These are phyloP conservation scores for Xylaria sp. DNA, from an alignment of 2,329 filamentous ascomycete genomes.

Conservation along the genomic window DNA sequence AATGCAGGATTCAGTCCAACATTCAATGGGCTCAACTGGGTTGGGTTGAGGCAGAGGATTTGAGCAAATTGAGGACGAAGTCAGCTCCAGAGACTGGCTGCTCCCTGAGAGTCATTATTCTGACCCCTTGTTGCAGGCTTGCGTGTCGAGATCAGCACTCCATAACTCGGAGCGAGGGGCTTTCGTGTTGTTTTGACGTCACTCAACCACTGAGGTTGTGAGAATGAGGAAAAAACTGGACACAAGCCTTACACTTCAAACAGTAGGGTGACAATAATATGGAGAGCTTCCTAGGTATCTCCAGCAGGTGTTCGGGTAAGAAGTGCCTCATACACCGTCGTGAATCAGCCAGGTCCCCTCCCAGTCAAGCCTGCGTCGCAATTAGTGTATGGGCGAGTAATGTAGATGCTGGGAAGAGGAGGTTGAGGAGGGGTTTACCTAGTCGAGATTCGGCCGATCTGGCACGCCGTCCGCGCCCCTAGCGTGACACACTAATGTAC, in stretches of 20 bases:
- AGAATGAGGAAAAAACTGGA: constrained; percentile 25
- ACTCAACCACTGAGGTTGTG: constrained; percentile 23
- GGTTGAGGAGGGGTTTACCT: too few relatives aligned
- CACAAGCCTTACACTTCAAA: constrained; percentile 3
- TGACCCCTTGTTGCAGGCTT: neutral
- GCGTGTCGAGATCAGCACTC: constrained; percentile 8
- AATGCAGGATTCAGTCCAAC: neutral
- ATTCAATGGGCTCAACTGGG: neutral
- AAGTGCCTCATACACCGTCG: too few relatives aligned
- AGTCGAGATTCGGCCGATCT: too few relatives aligned
- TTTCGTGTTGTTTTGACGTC: constrained; percentile 26
- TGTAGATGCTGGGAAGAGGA: too few relatives aligned
- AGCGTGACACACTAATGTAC: too few relatives aligned
- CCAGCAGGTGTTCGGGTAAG: too few relatives aligned
- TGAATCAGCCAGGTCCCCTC: too few relatives aligned
- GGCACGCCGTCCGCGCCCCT: too few relatives aligned
- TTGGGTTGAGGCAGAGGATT: neutral
- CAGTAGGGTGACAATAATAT: neutral
- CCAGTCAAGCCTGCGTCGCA: too few relatives aligned
- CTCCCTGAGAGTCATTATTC: constrained; percentile 20
- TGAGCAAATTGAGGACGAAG: neutral
- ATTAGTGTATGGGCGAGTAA: too few relatives aligned
- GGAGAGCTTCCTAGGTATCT: neutral
- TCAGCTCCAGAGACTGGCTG: neutral
- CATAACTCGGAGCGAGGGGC: constrained; percentile 7